These are phyloP conservation scores for Ceratocystis diversiconidia DNA, from an alignment of 2,329 filamentous ascomycete genomes.

Conservation along the genomic window DNA sequence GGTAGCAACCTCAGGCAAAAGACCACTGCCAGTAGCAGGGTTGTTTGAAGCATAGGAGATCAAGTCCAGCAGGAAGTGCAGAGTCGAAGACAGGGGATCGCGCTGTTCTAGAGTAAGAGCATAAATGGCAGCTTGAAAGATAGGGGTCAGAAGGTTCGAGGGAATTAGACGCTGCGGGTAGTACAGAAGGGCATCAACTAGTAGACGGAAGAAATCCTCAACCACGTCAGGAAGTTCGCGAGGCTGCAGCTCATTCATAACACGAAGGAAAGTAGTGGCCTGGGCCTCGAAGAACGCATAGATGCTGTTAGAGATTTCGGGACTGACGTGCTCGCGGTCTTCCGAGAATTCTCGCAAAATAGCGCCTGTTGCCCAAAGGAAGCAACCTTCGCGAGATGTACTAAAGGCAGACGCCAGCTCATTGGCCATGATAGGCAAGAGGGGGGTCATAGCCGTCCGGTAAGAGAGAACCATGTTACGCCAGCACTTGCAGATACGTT, in stretches of 20 bases:
- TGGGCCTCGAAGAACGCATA: slow-evolving; percentile 93
- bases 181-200: slow-evolving; percentile 83
- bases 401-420: slow-evolving; percentile 78
- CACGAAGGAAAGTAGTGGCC: slow-evolving; percentile 74
- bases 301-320: slow-evolving; percentile 70
- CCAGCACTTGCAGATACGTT: slow-evolving; percentile 90
- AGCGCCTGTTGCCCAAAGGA: slow-evolving; percentile 94
- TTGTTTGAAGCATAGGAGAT: slow-evolving; percentile 76
- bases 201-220: slow-evolving; percentile 89
- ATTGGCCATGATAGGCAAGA: slow-evolving; percentile 74
- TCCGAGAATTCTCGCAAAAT: slow-evolving; percentile 93
- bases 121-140: slow-evolving; percentile 76
- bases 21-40: slow-evolving; percentile 45
- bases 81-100: slow-evolving; percentile 75
- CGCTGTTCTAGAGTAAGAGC: slow-evolving; percentile 80
- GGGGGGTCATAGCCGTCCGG: slow-evolving; percentile 70
- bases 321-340: slow-evolving; percentile 70
- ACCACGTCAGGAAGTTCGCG: slow-evolving; percentile 69
- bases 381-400: slow-evolving; percentile 79
- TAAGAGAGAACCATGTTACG: slow-evolving; percentile 95
- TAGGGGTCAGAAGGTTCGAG: slow-evolving; percentile 63
- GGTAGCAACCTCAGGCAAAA: slow-evolving; percentile 44
- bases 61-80: slow-evolving; percentile 86
- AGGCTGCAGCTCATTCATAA: slow-evolving; percentile 68
- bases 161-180: slow-evolving; percentile 74